phyloP scores from a whole-genome alignment of 225 moss, liverwort and hornwort genomes.

The Neckera pumila region DNA sequence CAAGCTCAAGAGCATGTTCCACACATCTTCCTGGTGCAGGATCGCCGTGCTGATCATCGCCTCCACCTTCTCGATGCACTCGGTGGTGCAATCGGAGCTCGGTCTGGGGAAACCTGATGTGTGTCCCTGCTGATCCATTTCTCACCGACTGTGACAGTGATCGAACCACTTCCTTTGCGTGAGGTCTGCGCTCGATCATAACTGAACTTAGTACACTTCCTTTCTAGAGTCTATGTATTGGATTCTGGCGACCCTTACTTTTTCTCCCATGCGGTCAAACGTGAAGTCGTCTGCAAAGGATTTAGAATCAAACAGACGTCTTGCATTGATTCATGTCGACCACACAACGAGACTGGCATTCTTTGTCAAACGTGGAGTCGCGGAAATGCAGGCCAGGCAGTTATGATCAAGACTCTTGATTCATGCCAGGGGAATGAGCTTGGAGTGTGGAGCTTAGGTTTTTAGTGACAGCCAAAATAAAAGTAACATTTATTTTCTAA shows the following conservation, averaged over 20 bases:
- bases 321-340: background rate
- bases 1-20: conserved; percentile 8
- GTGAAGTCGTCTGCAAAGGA: background rate
- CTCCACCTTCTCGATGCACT: conserved; percentile 24
- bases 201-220: too few relatives aligned
- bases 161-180: background rate
- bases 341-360: background rate
- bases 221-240: background rate
- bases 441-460: too few relatives aligned
- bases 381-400: too few relatives aligned
- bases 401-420: too few relatives aligned
- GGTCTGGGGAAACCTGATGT: background rate
- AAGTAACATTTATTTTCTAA: too few relatives aligned
- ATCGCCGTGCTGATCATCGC: conserved; percentile 22
- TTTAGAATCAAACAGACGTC: background rate
- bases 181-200: background rate
- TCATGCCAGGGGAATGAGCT: too few relatives aligned
- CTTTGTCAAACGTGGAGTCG: background rate
- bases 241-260: background rate
- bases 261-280: background rate
- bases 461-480: too few relatives aligned
- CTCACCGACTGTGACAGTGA: background rate
- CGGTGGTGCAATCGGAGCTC: background rate
- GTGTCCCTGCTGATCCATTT: background rate
- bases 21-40: conserved; percentile 13